phyloP scores from a whole-genome alignment of 2,329 filamentous ascomycete species.

The Trichophyton schoenleinii region DNA sequence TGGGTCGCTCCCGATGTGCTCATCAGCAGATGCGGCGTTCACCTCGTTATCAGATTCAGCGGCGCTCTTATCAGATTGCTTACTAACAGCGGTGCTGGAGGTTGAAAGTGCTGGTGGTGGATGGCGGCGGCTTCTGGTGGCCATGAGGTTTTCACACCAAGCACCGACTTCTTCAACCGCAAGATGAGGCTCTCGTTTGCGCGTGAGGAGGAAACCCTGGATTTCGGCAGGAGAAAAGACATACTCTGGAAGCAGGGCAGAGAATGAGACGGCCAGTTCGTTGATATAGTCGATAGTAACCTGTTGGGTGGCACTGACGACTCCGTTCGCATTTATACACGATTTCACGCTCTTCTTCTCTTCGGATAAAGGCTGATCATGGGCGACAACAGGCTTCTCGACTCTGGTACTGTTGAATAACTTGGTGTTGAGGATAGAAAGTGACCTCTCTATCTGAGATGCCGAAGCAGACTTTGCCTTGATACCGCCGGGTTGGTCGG shows the following conservation, averaged over 20 bases:
- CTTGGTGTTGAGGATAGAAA: not conserved
- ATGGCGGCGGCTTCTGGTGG: not conserved
- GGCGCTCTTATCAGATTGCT: not conserved
- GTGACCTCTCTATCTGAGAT: not conserved
- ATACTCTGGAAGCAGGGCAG: constrained; percentile 32
- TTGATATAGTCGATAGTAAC: not conserved
- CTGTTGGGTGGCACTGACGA: not conserved
- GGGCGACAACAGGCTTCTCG: not conserved
- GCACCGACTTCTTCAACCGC: constrained; percentile 33
- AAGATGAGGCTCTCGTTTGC: constrained; percentile 28
- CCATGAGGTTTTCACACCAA: constrained; percentile 24
- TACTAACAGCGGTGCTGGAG: not conserved
- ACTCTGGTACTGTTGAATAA: not conserved
- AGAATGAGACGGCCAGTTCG: constrained; percentile 35
- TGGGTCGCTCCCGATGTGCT: not conserved
- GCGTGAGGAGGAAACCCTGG: constrained; percentile 38
- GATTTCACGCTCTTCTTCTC: not conserved
- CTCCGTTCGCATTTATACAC: not conserved
- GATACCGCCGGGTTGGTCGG: constrained; percentile 2
- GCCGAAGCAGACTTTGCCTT: not conserved
- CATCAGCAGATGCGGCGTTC: not conserved
- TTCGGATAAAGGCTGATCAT: not conserved
- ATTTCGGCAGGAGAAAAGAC: constrained; percentile 42
- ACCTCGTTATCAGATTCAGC: not conserved
- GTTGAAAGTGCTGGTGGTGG: not conserved